phyloP scores from a whole-genome alignment of 805 yeast genomes.

The Wickerhamomyces silvicola region DNA sequence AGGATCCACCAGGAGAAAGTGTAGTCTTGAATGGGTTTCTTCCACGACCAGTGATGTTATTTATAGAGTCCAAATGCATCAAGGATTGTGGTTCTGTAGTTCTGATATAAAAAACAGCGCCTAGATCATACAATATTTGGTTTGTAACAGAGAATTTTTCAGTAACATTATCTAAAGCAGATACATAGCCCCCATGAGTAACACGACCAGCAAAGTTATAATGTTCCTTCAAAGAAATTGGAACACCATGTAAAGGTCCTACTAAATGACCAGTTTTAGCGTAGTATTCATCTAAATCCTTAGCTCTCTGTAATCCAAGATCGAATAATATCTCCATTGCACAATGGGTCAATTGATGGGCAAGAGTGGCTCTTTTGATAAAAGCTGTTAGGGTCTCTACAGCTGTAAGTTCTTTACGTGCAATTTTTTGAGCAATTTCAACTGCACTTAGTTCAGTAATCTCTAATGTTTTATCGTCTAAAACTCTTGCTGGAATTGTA shows the following conservation, averaged over 20 bases:
- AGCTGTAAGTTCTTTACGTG: conserved; percentile 14
- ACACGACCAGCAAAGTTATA: conserved; percentile 45
- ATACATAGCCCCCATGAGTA: conserved; percentile 57
- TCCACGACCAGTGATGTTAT: conserved; percentile 54
- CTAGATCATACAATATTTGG: conserved; percentile 28
- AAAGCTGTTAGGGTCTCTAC: conserved; percentile 16
- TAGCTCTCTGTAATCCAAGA: conserved; percentile 54
- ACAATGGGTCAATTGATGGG: conserved; percentile 58
- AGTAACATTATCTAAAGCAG: conserved; percentile 40
- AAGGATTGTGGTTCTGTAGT: conserved; percentile 64
- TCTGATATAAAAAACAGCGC: conserved; percentile 55
- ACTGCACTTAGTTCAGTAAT: conserved; percentile 19
- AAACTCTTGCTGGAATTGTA: conserved; percentile 14
- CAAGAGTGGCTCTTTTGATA: conserved; percentile 46
- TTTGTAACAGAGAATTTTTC: conserved; percentile 40
- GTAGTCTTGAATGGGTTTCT: conserved; percentile 52
- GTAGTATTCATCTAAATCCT: conserved; percentile 48
- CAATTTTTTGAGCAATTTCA: conserved; percentile 14
- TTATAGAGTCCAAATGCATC: conserved; percentile 62
- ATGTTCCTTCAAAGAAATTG: conserved; percentile 64
- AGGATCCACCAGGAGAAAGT: conserved; percentile 64
- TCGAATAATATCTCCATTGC: conserved; percentile 56
- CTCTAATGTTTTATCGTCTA: conserved; percentile 11
- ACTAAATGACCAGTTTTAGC: conserved; percentile 42
- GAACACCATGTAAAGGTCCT: conserved; percentile 69